Conservation (phyloP, 1,284 basidiomycete genomes). For the Trametes hirsuta region DNA sequence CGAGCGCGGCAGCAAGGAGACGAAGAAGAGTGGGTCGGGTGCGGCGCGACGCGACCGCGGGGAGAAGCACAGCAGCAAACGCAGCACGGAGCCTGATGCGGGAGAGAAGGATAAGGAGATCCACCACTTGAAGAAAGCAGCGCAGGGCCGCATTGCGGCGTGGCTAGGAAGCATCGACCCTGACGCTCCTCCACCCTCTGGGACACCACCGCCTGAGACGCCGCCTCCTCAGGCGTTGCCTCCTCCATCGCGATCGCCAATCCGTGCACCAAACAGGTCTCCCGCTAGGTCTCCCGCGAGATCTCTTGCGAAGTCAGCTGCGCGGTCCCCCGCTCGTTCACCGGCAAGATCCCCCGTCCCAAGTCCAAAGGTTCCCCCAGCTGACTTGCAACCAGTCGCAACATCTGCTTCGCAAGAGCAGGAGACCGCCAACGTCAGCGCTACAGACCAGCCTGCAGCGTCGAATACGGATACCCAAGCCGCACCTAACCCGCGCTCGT, state of each 20-base stretch:
- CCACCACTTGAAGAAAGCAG: conserved; percentile 48
- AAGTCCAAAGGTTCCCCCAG: not conserved
- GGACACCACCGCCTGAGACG: conserved; percentile 27
- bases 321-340: not conserved
- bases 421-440: not conserved
- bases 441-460: not conserved
- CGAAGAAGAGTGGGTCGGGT: conserved; percentile 28
- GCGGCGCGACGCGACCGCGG: conserved; percentile 22
- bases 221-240: conserved; percentile 9
- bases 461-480: conserved; percentile 32
- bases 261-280: not conserved
- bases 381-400: not conserved
- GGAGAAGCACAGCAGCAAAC: conserved; percentile 27
- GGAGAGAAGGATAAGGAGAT: conserved; percentile 37
- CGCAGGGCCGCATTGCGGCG: conserved; percentile 73
- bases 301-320: not conserved
- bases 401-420: not conserved
- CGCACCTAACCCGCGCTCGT: conserved; percentile 69
- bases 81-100: conserved; percentile 17
- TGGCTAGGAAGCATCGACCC: conserved; percentile 71
- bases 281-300: conserved; percentile 1
- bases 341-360: conserved; percentile 3
- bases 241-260: conserved; percentile 2
- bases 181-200: conserved; percentile 44
- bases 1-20: conserved; percentile 24